A percentile compares a stretch with the other conserved stretches of the same genome.
phyloP scores from a whole-genome alignment of 129 eudicot species.

The Escallonia rubra region DNA sequence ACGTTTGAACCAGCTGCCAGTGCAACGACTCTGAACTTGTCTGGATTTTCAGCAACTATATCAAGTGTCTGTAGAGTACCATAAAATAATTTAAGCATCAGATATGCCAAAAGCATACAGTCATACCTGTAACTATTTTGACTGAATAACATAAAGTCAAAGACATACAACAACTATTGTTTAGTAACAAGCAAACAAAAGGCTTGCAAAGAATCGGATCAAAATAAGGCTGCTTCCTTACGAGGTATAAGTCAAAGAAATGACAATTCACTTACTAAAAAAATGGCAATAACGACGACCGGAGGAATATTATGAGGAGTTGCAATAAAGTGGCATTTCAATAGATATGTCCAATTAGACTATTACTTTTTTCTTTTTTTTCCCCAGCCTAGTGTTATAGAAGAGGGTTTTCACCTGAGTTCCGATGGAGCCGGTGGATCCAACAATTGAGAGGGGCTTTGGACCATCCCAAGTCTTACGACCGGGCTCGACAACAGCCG shows the following conservation, averaged over 20 bases:
- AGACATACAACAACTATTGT: neutral
- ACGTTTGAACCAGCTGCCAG: constrained; percentile 99
- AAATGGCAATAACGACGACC: neutral
- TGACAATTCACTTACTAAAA: neutral
- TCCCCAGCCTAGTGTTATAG: neutral
- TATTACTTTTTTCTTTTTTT: too few species aligned
- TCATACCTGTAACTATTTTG: neutral
- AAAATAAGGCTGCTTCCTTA: neutral
- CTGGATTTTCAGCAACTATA: constrained; percentile 96
- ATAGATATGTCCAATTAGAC: too few species aligned
- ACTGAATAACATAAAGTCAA: neutral
- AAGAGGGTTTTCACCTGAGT: constrained; percentile 60
- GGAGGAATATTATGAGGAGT: neutral
- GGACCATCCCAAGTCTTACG: constrained; percentile 82
- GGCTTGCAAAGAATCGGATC: neutral
- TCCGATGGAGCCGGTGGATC: constrained; percentile 97
- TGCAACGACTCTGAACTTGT: constrained; percentile 88
- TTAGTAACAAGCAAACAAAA: neutral
- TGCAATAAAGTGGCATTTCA: neutral
- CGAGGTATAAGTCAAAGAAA: neutral
- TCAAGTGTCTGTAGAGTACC: constrained; percentile 71
- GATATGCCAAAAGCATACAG: neutral
- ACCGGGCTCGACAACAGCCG: constrained; percentile 63
- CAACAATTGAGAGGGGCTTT: constrained; percentile 89
- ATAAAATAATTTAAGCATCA: constrained; percentile 8